Conservation (phyloP, 1,139 yeast species). For the Blastobotrys niveus region DNA sequence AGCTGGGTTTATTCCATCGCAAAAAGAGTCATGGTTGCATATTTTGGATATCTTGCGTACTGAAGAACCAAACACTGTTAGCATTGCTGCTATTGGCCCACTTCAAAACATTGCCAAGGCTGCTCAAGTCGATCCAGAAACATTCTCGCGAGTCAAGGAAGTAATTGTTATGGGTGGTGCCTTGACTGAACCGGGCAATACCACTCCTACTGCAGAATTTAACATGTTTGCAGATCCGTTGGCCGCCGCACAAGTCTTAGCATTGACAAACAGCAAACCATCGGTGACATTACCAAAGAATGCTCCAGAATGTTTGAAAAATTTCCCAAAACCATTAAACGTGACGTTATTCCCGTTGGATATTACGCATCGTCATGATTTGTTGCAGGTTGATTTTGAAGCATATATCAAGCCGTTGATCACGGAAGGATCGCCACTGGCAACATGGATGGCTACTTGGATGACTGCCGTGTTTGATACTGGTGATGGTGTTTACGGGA, state of each 20-base stretch:
- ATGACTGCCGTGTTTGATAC: slow-evolving; percentile 32
- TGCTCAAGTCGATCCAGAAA: slow-evolving; percentile 34
- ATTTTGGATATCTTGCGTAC: slow-evolving; percentile 34
- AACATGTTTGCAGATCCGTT: slow-evolving; percentile 39
- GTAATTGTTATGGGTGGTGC: slow-evolving; percentile 41
- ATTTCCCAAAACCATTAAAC: slow-evolving; percentile 26
- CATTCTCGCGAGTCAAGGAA: slow-evolving; percentile 35
- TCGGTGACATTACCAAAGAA: slow-evolving; percentile 28
- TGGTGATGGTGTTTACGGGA: slow-evolving; percentile 25
- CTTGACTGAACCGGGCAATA: slow-evolving; percentile 36
- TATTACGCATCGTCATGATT: slow-evolving; percentile 33
- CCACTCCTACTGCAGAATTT: slow-evolving; percentile 41
- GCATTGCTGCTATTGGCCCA: slow-evolving; percentile 40
- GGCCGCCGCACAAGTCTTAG: slow-evolving; percentile 39
- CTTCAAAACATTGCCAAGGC: slow-evolving; percentile 40
- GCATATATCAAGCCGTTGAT: slow-evolving; percentile 12
- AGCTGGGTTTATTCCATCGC: slow-evolving; percentile 31
- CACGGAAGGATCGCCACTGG: slow-evolving; percentile 30
- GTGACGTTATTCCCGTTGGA: slow-evolving; percentile 38
- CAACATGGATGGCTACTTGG: slow-evolving; percentile 36
- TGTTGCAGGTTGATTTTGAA: slow-evolving; percentile 27
- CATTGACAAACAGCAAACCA: slow-evolving; percentile 33
- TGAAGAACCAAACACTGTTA: slow-evolving; percentile 36
- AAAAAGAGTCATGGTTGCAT: slow-evolving; percentile 31
- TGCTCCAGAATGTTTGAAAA: slow-evolving; percentile 19